phyloP scores from a whole-genome alignment of 2,329 filamentous ascomycete species.

The Kalmusia sp. region DNA sequence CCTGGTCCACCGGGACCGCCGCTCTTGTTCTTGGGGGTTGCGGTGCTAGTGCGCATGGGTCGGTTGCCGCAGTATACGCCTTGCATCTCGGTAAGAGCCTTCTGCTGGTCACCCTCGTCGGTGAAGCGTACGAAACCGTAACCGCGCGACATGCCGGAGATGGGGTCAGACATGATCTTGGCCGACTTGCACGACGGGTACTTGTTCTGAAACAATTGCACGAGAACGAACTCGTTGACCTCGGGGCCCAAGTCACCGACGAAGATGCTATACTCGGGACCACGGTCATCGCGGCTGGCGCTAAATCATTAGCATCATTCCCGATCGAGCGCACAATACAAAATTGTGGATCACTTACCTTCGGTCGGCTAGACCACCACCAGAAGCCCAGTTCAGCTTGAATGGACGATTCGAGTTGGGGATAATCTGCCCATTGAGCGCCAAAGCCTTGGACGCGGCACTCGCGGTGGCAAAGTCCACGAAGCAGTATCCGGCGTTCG shows the following conservation, averaged over 20 bases:
- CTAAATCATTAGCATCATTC: constrained; percentile 26
- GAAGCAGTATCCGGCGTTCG: constrained; percentile 99
- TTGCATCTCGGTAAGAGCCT: constrained; percentile 96
- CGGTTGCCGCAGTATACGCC: constrained; percentile 98
- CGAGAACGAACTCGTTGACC: constrained; percentile 97
- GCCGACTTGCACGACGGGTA: constrained; percentile 98
- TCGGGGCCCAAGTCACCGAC: constrained; percentile 97
- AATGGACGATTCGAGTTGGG: constrained; percentile 94
- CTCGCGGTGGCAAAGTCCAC: constrained; percentile 87
- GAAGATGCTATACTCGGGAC: constrained; percentile 96
- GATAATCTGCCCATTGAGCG: constrained; percentile 85
- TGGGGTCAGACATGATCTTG: constrained; percentile 99
- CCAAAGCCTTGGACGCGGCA: constrained; percentile 89
- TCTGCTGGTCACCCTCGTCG: constrained; percentile 94
- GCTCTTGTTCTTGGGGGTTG: constrained; percentile 91
- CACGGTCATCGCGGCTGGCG: constrained; percentile 81
- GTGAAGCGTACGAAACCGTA: constrained; percentile 99
- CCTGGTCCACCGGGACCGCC: constrained; percentile 61
- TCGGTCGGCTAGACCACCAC: constrained; percentile 92
- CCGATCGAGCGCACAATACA: constrained; percentile 9
- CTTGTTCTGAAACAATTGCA: constrained; percentile 94
- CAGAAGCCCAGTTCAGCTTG: constrained; percentile 99
- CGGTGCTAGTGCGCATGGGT: constrained; percentile 97
- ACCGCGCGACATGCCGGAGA: constrained; percentile 95
- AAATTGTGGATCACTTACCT: constrained; percentile 62